A percentile compares a stretch with the other conserved stretches of the same genome.
These are phyloP conservation scores for Acanthamoeba culbertsoni DNA, from an alignment of 208 protist species.

Conservation along the genomic window DNA sequence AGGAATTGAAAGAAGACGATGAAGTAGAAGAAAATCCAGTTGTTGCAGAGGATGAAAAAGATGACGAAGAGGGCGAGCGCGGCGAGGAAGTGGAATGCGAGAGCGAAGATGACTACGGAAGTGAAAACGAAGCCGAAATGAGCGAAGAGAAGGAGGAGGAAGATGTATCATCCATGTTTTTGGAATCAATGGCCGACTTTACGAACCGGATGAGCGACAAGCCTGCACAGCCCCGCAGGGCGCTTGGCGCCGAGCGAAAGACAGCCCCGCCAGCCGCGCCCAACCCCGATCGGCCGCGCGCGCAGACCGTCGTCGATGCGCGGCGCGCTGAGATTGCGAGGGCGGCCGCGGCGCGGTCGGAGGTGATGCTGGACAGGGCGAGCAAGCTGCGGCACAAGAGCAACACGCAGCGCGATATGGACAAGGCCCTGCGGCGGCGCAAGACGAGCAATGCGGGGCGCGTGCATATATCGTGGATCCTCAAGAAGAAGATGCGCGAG, in stretches of 20 bases:
- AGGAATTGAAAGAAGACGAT: background rate
- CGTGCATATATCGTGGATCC: background rate
- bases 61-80: background rate
- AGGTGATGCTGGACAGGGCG: background rate
- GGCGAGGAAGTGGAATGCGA: background rate
- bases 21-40: no score
- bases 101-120: background rate
- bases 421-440: background rate
- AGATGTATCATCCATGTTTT: background rate
- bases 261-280: background rate
- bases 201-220: no score
- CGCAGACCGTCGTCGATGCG: background rate
- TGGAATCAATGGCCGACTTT: background rate
- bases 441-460: background rate
- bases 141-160: background rate
- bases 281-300: background rate
- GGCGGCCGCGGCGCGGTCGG: background rate
- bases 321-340: background rate
- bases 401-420: constrained; percentile 4
- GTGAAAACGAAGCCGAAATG: background rate
- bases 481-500: background rate
- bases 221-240: background rate
- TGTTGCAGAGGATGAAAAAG: no score
- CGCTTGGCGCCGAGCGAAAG: background rate
- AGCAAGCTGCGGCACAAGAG: background rate